A percentile compares a stretch with the other conserved stretches of the same genome.
phyloP scores from a whole-genome alignment of 352 stramenopile species.

The Pythium aristosporum region DNA sequence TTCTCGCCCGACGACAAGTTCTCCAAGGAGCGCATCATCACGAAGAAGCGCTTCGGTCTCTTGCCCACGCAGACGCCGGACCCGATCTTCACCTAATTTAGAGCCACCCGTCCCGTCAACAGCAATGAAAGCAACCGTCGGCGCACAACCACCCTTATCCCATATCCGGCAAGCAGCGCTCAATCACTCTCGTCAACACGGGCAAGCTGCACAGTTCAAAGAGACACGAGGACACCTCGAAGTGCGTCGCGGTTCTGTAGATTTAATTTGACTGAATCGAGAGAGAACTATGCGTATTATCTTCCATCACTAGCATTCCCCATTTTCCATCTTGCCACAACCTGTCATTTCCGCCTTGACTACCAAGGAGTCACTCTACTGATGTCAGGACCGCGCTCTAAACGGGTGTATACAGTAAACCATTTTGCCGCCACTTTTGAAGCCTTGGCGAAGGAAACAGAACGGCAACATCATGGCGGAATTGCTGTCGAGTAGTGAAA shows the following conservation, averaged over 20 bases:
- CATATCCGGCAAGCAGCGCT: too few species aligned
- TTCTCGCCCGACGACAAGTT: conserved; percentile 99
- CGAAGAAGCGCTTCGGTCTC: conserved; percentile 98
- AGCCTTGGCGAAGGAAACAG: background rate
- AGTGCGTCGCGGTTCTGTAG: conserved; percentile 9
- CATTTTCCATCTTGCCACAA: background rate
- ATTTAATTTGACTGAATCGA: conserved; percentile 26
- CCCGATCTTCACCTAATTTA: conserved; percentile 80
- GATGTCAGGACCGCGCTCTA: conserved; percentile 5
- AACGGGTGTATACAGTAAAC: conserved; percentile 11
- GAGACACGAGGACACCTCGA: background rate
- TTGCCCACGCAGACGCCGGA: conserved; percentile 94
- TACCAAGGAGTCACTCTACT: conserved; percentile 15
- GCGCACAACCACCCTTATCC: background rate
- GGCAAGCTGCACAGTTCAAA: background rate
- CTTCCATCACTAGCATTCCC: background rate
- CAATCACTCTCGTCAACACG: background rate
- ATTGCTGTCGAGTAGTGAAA: conserved; percentile 64
- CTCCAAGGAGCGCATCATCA: conserved; percentile 96
- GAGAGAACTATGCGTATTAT: conserved; percentile 23
- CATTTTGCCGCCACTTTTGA: conserved; percentile 23
- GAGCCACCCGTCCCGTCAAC: conserved; percentile 1
- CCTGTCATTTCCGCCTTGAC: conserved; percentile 7
- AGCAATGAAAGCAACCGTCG: background rate
- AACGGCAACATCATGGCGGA: conserved; percentile 52